These are phyloP conservation scores for Trichothecium roseum DNA, from an alignment of 2,329 filamentous ascomycete species.

Conservation along the genomic window DNA sequence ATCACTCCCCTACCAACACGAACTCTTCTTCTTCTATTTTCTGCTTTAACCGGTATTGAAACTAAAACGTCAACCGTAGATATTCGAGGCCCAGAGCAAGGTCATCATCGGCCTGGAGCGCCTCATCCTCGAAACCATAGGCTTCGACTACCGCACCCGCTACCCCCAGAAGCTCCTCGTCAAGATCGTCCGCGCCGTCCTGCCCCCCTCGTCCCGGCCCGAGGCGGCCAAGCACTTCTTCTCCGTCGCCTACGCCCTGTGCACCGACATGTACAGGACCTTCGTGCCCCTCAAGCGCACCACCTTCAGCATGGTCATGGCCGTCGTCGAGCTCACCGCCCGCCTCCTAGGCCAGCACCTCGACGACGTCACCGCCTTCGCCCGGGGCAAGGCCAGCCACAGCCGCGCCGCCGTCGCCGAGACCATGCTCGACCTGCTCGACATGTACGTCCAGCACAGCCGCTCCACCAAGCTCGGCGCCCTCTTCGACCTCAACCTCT, in stretches of 20 bases:
- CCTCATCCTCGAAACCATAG: constrained; percentile 82
- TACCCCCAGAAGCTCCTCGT: constrained; percentile 78
- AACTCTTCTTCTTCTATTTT: not conserved
- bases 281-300: constrained; percentile 87
- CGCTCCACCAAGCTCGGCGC: constrained; percentile 64
- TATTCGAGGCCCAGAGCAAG: constrained; percentile 70
- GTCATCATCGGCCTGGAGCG: constrained; percentile 83
- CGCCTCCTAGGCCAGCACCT: constrained; percentile 44
- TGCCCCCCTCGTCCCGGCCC: constrained; percentile 10
- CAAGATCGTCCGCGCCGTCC: constrained; percentile 60
- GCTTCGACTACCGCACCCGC: constrained; percentile 86
- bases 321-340: constrained; percentile 70
- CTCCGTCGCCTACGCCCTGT: constrained; percentile 67
- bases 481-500: constrained; percentile 61
- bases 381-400: constrained; percentile 13
- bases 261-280: constrained; percentile 84
- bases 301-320: constrained; percentile 74
- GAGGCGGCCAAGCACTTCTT: constrained; percentile 37
- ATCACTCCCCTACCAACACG: not conserved
- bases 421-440: constrained; percentile 80
- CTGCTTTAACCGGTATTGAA: too few species aligned
- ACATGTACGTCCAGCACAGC: constrained; percentile 82
- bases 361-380: not conserved
- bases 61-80: too few species aligned
- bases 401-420: constrained; percentile 48